Evolutionary conservation across 106 monocot genomes (phyloP), one percentile per base, ranked within the genome.

Genomic region (Ottelia alismoides): DNA sequence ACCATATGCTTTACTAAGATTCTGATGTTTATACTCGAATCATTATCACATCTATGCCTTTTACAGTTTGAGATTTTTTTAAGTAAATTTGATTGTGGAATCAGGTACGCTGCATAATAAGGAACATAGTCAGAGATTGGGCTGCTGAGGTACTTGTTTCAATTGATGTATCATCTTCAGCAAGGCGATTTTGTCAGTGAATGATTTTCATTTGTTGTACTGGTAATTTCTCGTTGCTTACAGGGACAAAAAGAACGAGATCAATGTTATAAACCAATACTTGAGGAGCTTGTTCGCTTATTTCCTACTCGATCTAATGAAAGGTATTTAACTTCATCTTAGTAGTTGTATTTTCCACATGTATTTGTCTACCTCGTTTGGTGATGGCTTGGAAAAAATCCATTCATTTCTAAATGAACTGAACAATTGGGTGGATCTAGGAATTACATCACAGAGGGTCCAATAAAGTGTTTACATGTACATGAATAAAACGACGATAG

Each of bases 111-210:
- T 98, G 96, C 31, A 90, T 98, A 49, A 85, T 98, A 49, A 71
- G 96, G 64, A 98, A 98, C 60, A 82, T 98, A 31, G 82, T 98
- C 32, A 82, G 96, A 67, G 96, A 98, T 55, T 98, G 96, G 96
- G 82, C 85, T 30, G 9, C 65, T 2, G 96, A 98, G 96, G 96
- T 98, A 82, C 19, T 62, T 55, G 6, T 22, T 7, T 45, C 29
- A 27, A 23, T 47, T 11, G 12, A 50, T 1, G 30, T 21, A 18
- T 23, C 6, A 17, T 28, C 16, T 6, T 16, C 16, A 16, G 40
- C 6, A 16, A 43, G 40, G 10, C 16, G 16, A 7, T 43, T 16
- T 16, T 43, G 40, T 43, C n/a, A n/a, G n/a, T n/a, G n/a, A n/a
- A n/a, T n/a, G n/a, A n/a, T n/a, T 43, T 43, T 7, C 16, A 43